Conservation (phyloP, 352 stramenopile genomes). For the Stramenopiles sp. region DNA sequence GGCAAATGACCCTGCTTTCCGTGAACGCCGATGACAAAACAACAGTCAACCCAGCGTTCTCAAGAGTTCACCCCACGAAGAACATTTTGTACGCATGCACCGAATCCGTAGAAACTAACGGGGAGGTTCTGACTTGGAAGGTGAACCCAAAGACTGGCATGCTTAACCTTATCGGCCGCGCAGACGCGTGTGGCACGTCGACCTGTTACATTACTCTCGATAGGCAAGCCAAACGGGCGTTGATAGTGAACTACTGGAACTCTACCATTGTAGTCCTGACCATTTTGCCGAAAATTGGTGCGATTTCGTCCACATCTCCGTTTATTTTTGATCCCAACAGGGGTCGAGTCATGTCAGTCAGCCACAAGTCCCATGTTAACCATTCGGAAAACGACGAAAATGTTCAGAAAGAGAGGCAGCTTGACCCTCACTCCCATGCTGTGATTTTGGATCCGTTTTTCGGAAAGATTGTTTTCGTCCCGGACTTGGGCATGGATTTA, state of each 20-base stretch:
- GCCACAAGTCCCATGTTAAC: constrained; percentile 33
- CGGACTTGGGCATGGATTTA: constrained; percentile 36
- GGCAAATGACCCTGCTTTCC: no score
- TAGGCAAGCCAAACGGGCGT: constrained; percentile 31
- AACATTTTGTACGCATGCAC: no score
- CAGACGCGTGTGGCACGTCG: no score
- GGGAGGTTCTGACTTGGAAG: no score
- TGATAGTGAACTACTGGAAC: constrained; percentile 58
- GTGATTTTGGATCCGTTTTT: constrained; percentile 49
- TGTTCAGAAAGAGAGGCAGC: constrained; percentile 39
- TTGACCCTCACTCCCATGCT: constrained; percentile 49
- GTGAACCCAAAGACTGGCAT: no score
- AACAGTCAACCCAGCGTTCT: no score
- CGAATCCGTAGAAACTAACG: no score
- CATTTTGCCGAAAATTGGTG: no score
- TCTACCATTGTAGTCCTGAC: constrained; percentile 43
- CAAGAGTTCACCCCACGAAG: no score
- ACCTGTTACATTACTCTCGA: constrained; percentile 61
- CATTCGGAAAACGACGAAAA: constrained; percentile 37
- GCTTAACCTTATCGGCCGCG: no score
- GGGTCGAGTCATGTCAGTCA: constrained; percentile 33
- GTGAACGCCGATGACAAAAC: no score
- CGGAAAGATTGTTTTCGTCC: constrained; percentile 43
- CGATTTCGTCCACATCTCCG: no score
- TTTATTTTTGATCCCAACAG: constrained; percentile 34